Evolutionary conservation across 331 rosid species (phyloP).

Genomic region (Rhamnella rubrinervis): DNA sequence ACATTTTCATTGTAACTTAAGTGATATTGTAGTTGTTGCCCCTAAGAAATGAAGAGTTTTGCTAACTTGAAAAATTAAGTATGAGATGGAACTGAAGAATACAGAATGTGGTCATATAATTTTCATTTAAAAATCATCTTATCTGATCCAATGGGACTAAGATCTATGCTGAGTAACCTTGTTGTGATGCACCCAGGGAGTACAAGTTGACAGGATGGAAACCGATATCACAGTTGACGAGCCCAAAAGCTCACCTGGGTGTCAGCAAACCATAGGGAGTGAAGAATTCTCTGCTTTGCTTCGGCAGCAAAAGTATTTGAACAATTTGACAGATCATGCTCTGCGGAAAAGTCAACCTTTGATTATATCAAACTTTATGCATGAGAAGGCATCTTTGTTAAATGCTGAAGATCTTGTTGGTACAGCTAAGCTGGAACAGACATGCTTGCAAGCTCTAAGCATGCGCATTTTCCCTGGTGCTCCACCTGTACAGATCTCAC

Average conservation of each 20-base stretch:
- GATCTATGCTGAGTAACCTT: not conserved
- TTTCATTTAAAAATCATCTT: too few relatives aligned
- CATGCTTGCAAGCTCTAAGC: conserved; percentile 79
- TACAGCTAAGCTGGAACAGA: conserved; percentile 65
- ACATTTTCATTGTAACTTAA: too few relatives aligned
- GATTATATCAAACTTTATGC: conserved; percentile 63
- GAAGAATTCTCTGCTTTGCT: conserved; percentile 61
- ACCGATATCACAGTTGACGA: conserved; percentile 42
- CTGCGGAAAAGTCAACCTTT: conserved; percentile 87
- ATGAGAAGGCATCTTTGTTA: conserved; percentile 49
- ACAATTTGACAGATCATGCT: conserved; percentile 78
- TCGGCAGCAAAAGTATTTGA: conserved; percentile 67
- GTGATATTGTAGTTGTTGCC: too few relatives aligned
- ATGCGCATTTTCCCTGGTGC: conserved; percentile 59
- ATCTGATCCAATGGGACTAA: too few relatives aligned
- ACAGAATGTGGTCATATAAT: too few relatives aligned
- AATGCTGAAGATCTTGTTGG: conserved; percentile 48
- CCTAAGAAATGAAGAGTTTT: not conserved
- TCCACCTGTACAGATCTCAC: conserved; percentile 47
- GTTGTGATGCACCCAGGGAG: conserved; percentile 58
- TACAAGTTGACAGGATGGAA: conserved; percentile 60
- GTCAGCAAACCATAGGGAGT: conserved; percentile 44
- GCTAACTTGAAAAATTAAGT: not conserved
- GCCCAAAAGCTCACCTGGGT: conserved; percentile 44
- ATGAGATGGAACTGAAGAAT: not conserved